Evolutionary conservation across 306 rosid species (phyloP).

Genomic region (Trifolium dubium): DNA sequence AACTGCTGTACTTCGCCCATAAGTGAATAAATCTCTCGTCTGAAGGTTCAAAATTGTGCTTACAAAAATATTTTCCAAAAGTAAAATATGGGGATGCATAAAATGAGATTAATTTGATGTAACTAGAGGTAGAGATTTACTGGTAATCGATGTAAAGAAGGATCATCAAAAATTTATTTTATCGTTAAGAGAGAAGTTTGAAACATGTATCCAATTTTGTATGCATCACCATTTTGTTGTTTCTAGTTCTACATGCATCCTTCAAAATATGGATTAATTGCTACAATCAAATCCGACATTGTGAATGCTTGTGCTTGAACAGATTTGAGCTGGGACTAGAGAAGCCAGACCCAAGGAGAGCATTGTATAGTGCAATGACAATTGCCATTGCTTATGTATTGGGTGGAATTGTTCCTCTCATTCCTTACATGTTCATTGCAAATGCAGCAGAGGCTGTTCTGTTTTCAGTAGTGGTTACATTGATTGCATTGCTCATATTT

Average conservation of each 20-base stretch:
- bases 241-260: constrained; percentile 1
- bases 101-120: neutral
- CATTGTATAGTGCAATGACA: constrained; percentile 80
- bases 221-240: neutral
- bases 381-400: constrained; percentile 79
- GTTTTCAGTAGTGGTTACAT: constrained; percentile 63
- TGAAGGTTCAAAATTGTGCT: neutral
- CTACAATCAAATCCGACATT: neutral
- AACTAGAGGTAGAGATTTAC: neutral
- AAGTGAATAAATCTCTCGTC: neutral
- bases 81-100: neutral
- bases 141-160: no score
- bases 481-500: constrained; percentile 70
- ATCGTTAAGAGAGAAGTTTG: neutral
- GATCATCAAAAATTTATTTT: no score
- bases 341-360: constrained; percentile 95
- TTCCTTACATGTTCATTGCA: constrained; percentile 77
- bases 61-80: neutral
- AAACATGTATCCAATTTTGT: neutral
- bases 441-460: constrained; percentile 64
- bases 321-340: constrained; percentile 95
- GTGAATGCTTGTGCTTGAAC: neutral
- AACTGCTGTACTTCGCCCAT: neutral
- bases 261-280: constrained; percentile 2
- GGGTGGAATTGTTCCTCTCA: constrained; percentile 80